Evolutionary conservation across 2,329 filamentous ascomycete genomes (phyloP).

Genomic region (Colletotrichum liriopes): DNA sequence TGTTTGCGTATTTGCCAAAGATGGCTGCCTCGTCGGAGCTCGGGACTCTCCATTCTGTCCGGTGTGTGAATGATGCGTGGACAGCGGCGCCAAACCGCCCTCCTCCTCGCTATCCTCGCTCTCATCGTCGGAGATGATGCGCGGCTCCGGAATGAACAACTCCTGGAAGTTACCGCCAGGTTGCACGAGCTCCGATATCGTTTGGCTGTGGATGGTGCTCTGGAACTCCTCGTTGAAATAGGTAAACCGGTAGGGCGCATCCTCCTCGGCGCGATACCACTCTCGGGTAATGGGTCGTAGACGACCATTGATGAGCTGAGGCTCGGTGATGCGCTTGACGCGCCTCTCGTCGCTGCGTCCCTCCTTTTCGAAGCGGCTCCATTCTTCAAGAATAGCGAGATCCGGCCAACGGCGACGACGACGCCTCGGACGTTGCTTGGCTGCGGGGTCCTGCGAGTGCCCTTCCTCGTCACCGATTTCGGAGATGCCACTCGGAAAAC

Average conservation of each 20-base stretch:
- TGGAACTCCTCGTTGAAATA: slow-evolving; percentile 99
- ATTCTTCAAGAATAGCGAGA: slow-evolving; percentile 86
- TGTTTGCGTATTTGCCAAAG: slow-evolving; percentile 53
- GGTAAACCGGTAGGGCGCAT: slow-evolving; percentile 93
- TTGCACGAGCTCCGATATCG: slow-evolving; percentile 92
- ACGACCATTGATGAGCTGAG: slow-evolving; percentile 90
- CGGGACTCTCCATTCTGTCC: slow-evolving; percentile 60
- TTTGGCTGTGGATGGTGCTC: slow-evolving; percentile 96
- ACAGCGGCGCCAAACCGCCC: slow-evolving; percentile 22
- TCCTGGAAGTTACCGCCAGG: slow-evolving; percentile 87
- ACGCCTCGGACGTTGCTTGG: slow-evolving; percentile 50
- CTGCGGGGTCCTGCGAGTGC: slow-evolving; percentile 58
- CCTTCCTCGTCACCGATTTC: slow-evolving; percentile 86
- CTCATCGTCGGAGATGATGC: slow-evolving; percentile 80
- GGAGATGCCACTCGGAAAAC: slow-evolving; percentile 87
- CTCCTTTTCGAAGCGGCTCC: slow-evolving; percentile 92
- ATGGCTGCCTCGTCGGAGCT: slow-evolving; percentile 62
- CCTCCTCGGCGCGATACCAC: slow-evolving; percentile 92
- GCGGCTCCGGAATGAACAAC: slow-evolving; percentile 91
- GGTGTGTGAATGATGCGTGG: slow-evolving; percentile 47
- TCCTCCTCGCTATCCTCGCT: slow-evolving; percentile 71
- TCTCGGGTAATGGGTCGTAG: slow-evolving; percentile 83
- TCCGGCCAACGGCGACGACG: slow-evolving; percentile 88
- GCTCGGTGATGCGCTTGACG: slow-evolving; percentile 93
- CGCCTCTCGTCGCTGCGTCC: slow-evolving; percentile 85